Percentiles rank a stretch among this genome's conserved stretches.
phyloP scores from a whole-genome alignment of 176 grass and related monocot genomes.

The Metroxylon sagu region DNA sequence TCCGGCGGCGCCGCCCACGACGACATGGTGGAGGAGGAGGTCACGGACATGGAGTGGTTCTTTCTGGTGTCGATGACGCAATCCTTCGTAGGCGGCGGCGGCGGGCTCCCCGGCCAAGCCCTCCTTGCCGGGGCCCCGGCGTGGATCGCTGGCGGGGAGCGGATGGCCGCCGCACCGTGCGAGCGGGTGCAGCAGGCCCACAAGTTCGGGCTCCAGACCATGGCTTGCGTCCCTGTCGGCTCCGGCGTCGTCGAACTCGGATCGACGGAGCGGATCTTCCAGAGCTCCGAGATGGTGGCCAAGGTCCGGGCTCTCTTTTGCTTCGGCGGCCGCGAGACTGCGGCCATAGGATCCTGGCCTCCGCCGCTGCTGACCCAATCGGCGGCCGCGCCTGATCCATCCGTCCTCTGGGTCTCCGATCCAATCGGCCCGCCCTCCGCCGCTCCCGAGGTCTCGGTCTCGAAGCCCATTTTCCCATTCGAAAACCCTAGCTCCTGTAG shows the following conservation, averaged over 20 bases:
- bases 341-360: neutral
- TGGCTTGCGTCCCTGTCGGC: slow-evolving; percentile 8
- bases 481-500: slow-evolving; percentile 2
- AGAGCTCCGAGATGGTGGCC: slow-evolving; percentile 5
- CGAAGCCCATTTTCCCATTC: neutral
- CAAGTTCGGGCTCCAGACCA: slow-evolving; percentile 4
- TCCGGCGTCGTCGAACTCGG: slow-evolving; percentile 13
- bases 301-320: slow-evolving; percentile 5
- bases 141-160: neutral
- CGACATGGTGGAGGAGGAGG: slow-evolving; percentile 5
- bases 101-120: neutral
- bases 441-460: neutral
- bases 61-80: slow-evolving; percentile 14
- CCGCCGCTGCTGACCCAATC: neutral
- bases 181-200: slow-evolving; percentile 4
- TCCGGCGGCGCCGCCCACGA: neutral
- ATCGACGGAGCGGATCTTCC: slow-evolving; percentile 5
- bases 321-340: too few relatives aligned
- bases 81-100: neutral
- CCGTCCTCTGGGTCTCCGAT: neutral
- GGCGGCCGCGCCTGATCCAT: neutral
- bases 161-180: neutral
- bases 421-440: neutral
- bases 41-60: slow-evolving; percentile 12
- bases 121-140: neutral